Base-by-base conservation (phyloP, 352 stramenopile genomes). In the Globisporangium canariense region DNA sequence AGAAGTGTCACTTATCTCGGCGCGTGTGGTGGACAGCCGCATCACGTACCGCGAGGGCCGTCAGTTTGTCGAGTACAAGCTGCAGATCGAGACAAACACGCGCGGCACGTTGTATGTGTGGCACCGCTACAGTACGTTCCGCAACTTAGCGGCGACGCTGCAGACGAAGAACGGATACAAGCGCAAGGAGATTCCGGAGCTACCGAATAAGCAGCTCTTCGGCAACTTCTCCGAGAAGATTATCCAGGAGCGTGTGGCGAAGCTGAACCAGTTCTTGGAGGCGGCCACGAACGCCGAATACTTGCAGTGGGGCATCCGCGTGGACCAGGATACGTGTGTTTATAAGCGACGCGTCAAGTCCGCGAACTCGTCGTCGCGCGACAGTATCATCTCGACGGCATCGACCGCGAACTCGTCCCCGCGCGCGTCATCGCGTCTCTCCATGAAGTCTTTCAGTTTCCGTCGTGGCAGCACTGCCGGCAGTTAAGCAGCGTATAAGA, bases 101-200 rank as follows among this genome's bases (percentile, higher is more conserved):
- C 81, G 79, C 32, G 81, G 81, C 20, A 89, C 79, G 3, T 47
- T 90, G 55, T 86, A 81, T 46, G 77, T 90, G 65, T 90, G 81
- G 81, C 81, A 90, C 61, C 81, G 81, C 14, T 90, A 90, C 77
- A 88, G 77, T 58, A 90, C 81, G 51, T 90, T 90, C 77, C 79
- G 79, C n/a, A 90, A 90, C 71, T 43, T 90, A 32, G 81, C 81
- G 9, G 80, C 77, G 16, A 88, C 81, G 22, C 64, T 90, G 38
- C 77, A 89, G 66, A 86, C 77, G n/a, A 90, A 90, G 75, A 88
- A 90, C 60, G 76, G 77, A 30, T 88, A 89, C 70, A 84, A 86
- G 67, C 76, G 77, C 56, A 86, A 90, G 69, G 79, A 88, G 58
- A 89, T 90, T 32, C 81, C 81, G 2, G 81, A 90, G 68, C 57